Evolutionary conservation across 2,329 filamentous ascomycete genomes (phyloP).

Genomic region (Colletotrichum lindemuthianum): DNA sequence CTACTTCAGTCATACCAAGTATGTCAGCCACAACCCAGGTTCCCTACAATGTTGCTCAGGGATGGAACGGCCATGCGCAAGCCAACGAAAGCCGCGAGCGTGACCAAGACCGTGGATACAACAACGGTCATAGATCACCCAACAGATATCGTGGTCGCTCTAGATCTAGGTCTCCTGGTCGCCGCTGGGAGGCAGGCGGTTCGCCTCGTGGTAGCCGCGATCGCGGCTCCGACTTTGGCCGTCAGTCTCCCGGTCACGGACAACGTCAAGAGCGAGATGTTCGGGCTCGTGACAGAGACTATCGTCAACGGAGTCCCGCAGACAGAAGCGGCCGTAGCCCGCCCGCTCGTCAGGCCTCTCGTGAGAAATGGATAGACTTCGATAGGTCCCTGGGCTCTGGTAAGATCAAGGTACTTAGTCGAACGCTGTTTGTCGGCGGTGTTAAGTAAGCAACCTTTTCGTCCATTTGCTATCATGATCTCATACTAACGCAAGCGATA

Average conservation of each 20-base stretch:
- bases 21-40: slow-evolving; percentile 4
- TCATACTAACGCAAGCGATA: slow-evolving; percentile 34
- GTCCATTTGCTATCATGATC: background rate
- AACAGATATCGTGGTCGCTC: slow-evolving; percentile 70
- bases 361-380: slow-evolving; percentile 79
- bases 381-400: slow-evolving; percentile 79
- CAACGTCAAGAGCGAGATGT: slow-evolving; percentile 64
- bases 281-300: slow-evolving; percentile 69
- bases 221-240: slow-evolving; percentile 80
- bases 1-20: slow-evolving; percentile 49
- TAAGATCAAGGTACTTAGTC: slow-evolving; percentile 90
- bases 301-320: slow-evolving; percentile 88
- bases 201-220: slow-evolving; percentile 71
- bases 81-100: slow-evolving; percentile 57
- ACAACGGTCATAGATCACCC: slow-evolving; percentile 71
- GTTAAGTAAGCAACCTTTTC: slow-evolving; percentile 74
- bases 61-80: slow-evolving; percentile 44
- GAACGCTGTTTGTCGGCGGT: slow-evolving; percentile 95
- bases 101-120: slow-evolving; percentile 62
- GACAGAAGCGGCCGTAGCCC: slow-evolving; percentile 72
- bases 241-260: slow-evolving; percentile 71
- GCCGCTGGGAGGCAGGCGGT: slow-evolving; percentile 73
- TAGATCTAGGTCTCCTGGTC: slow-evolving; percentile 82
- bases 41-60: slow-evolving; percentile 13
- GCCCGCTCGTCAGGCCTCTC: slow-evolving; percentile 55